Evolutionary conservation across 371 early-diverging fungal species (phyloP).

Genomic region (Syncephalastrum racemosum): DNA sequence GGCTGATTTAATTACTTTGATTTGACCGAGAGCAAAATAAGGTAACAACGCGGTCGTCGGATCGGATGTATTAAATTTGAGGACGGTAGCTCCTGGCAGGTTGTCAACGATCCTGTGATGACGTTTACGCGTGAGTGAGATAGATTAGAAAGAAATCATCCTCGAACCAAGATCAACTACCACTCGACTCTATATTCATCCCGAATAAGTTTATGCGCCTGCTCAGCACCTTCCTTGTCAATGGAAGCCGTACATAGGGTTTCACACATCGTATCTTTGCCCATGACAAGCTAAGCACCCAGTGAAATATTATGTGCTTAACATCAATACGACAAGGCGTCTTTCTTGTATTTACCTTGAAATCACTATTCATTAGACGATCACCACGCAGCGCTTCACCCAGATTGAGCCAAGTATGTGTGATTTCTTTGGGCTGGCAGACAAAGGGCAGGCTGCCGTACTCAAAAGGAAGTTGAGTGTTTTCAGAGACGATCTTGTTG

Average conservation of each 20-base stretch:
- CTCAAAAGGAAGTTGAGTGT: slow-evolving; percentile 71
- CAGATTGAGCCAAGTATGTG: slow-evolving; percentile 63
- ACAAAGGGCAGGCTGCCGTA: slow-evolving; percentile 70
- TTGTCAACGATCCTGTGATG: slow-evolving; percentile 60
- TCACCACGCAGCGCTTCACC: slow-evolving; percentile 87
- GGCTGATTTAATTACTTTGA: slow-evolving; percentile 1
- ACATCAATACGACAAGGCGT: neutral
- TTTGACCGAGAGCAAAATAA: slow-evolving; percentile 14
- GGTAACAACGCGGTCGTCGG: slow-evolving; percentile 8
- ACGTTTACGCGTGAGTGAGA: neutral
- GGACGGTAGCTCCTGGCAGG: slow-evolving; percentile 43
- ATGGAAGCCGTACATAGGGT: slow-evolving; percentile 45
- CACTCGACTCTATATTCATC: slow-evolving; percentile 61
- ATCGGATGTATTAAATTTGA: slow-evolving; percentile 12
- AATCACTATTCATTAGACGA: slow-evolving; percentile 60
- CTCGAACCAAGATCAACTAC: slow-evolving; percentile 7
- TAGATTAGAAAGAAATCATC: neutral
- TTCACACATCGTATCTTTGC: slow-evolving; percentile 42
- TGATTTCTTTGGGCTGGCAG: slow-evolving; percentile 53
- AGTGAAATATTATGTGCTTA: neutral
- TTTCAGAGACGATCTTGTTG: slow-evolving; percentile 69
- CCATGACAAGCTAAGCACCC: slow-evolving; percentile 10
- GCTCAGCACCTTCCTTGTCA: slow-evolving; percentile 32
- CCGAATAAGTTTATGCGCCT: slow-evolving; percentile 47
- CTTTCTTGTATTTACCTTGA: slow-evolving; percentile 32